Base-by-base conservation (phyloP, 1,284 basidiomycete genomes). In the Ustilago crameri region DNA sequence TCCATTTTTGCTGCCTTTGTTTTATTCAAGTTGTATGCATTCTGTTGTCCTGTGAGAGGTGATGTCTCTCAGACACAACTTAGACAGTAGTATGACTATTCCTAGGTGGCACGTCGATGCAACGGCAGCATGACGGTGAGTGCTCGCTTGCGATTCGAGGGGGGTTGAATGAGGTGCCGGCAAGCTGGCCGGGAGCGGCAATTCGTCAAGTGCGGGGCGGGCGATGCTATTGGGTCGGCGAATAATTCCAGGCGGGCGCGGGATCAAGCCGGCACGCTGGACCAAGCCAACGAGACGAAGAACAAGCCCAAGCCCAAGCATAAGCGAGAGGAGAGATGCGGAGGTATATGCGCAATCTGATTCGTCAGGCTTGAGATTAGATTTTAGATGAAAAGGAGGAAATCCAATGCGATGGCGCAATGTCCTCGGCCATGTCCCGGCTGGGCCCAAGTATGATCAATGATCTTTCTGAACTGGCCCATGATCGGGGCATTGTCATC, bases 311-410 rank as follows among this genome's bases (percentile, higher is more conserved):
- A n/a, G n/a, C n/a, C n/a, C n/a, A n/a, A n/a, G n/a, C n/a, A n/a
- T n/a, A n/a, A n/a, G n/a, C n/a, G n/a, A n/a, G n/a, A 37, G 35
- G 35, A 17, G 35, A 8, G 35, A 37, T 37, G 35, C 35, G 35
- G 35, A n/a, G 14, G 41, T 22, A 42, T 42, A 51, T 30, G 46
- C 34, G 34, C 14, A 50, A 50, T 61, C 51, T 61, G 47, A 61
- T 61, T 61, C 42, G 59, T 50, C 43, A 23, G 9, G 37, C 8
- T 45, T 27, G 35, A 61, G 58, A 61, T 61, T 61, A 61, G 58
- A 61, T 61, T 43, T 43, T 38, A 38, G 47, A 47, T 35, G 32
- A 47, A 18, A 47, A 32, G 30, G 30, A 32, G 30, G 17, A 38
- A 15, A 38, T 15, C 37, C 5, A 38, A 38, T 38, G n/a, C 40